Percentiles rank a stretch among this genome's conserved stretches.
Conservation (phyloP, 768 basidiomycete genomes). For the Leccinum sublutescens region DNA sequence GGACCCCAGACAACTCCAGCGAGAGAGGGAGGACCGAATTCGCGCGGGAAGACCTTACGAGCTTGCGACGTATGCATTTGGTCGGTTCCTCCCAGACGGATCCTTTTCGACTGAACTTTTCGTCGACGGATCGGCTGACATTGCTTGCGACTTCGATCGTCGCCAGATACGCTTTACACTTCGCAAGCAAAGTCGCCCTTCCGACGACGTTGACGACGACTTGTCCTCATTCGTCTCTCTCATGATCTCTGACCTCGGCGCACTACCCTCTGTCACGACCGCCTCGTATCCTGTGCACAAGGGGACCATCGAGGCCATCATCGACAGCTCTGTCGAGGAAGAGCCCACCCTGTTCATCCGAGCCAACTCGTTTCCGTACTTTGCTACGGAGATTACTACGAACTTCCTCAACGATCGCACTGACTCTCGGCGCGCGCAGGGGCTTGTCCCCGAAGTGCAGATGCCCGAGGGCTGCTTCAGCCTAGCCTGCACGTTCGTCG, state of each 20-base stretch:
- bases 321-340: slow-evolving; percentile 9
- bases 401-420: not conserved
- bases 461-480: slow-evolving; percentile 31
- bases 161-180: slow-evolving; percentile 32
- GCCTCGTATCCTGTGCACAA: slow-evolving; percentile 24
- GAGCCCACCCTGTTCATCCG: slow-evolving; percentile 30
- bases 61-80: slow-evolving; percentile 33
- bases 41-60: slow-evolving; percentile 20
- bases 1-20: slow-evolving; percentile 28
- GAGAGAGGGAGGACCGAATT: slow-evolving; percentile 25
- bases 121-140: slow-evolving; percentile 25
- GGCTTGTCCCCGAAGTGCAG: slow-evolving; percentile 23
- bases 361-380: slow-evolving; percentile 33
- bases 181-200: slow-evolving; percentile 22
- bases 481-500: slow-evolving; percentile 31
- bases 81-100: slow-evolving; percentile 35
- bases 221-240: not conserved
- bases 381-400: slow-evolving; percentile 7
- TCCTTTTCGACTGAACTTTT: slow-evolving; percentile 34
- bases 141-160: slow-evolving; percentile 38
- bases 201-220: slow-evolving; percentile 4
- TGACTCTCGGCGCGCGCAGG: slow-evolving; percentile 22
- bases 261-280: not conserved
- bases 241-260: not conserved
- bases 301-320: slow-evolving; percentile 21